Evolutionary conservation across 345 rosid genomes (phyloP).

Genomic region (Ceriops decandra): DNA sequence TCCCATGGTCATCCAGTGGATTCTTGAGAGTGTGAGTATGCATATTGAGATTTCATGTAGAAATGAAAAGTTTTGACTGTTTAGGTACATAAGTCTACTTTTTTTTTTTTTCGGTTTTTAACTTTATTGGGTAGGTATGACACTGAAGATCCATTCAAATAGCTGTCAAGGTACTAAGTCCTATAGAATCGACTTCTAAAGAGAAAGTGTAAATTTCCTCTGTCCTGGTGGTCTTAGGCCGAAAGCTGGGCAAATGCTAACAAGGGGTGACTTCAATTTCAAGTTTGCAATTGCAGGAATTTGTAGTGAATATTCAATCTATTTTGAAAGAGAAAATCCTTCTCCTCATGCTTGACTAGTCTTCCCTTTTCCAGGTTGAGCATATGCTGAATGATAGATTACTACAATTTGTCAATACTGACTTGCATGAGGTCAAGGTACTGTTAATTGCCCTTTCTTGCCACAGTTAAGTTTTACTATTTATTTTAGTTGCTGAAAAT

Average conservation of each 20-base stretch:
- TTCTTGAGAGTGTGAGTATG: too few species aligned
- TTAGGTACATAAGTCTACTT: too few species aligned
- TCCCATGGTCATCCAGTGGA: too few species aligned
- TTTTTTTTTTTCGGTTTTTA: too few species aligned
- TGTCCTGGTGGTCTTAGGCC: not conserved
- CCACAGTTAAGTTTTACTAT: not conserved
- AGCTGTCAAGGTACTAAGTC: too few species aligned
- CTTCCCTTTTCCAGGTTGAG: conserved; percentile 67
- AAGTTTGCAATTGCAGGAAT: not conserved
- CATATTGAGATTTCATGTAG: too few species aligned
- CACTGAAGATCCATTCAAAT: too few species aligned
- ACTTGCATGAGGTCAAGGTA: conserved; percentile 96
- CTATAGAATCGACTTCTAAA: not conserved
- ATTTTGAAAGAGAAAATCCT: not conserved
- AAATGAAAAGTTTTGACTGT: too few species aligned
- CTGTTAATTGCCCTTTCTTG: not conserved
- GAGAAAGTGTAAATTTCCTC: not conserved
- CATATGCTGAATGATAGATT: conserved; percentile 92
- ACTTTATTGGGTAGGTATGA: too few species aligned
- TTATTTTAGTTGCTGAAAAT: not conserved
- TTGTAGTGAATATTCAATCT: not conserved
- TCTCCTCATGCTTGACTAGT: not conserved
- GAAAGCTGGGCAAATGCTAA: too few species aligned
- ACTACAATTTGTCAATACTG: conserved; percentile 77
- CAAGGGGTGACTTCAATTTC: not conserved